Percentiles rank a stretch among this genome's conserved stretches.
These are phyloP conservation scores for Clonostachys rhizophaga DNA, from an alignment of 2,329 filamentous ascomycete genomes.

Conservation along the genomic window DNA sequence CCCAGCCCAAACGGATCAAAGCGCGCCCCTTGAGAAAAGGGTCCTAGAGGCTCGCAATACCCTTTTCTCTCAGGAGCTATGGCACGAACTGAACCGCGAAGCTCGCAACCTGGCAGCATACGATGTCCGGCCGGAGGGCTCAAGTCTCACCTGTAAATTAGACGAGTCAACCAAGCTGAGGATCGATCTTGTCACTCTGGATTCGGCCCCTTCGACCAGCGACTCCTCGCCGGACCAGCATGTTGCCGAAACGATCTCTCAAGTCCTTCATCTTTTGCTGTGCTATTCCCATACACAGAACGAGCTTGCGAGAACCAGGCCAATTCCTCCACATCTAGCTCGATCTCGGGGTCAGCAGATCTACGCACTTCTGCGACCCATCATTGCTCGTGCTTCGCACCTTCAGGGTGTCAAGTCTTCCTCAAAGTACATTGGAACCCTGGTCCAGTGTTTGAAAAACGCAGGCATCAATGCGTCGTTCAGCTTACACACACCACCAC, in stretches of 20 bases:
- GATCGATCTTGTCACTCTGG: constrained; percentile 64
- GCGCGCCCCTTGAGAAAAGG: constrained; percentile 53
- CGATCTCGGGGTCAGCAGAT: constrained; percentile 31
- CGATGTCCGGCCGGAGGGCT: constrained; percentile 60
- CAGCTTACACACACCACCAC: constrained; percentile 30
- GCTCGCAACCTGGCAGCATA: constrained; percentile 67
- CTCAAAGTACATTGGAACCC: constrained; percentile 32
- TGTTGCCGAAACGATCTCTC: constrained; percentile 61
- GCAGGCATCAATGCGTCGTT: constrained; percentile 40
- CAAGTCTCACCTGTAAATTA: constrained; percentile 50
- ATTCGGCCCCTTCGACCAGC: constrained; percentile 24
- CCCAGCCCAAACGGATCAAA: constrained; percentile 48
- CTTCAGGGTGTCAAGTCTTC: constrained; percentile 31
- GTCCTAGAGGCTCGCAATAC: constrained; percentile 75
- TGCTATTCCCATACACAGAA: constrained; percentile 75
- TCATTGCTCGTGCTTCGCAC: constrained; percentile 41
- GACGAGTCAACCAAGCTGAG: constrained; percentile 49
- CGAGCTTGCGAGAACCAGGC: constrained; percentile 61
- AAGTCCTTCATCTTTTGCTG: constrained; percentile 71
- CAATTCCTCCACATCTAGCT: constrained; percentile 32
- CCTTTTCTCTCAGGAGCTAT: constrained; percentile 80
- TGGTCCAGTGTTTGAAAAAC: constrained; percentile 36
- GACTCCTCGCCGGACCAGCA: constrained; percentile 31
- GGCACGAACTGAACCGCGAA: constrained; percentile 84
- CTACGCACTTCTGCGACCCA: constrained; percentile 44